These are phyloP conservation scores for Colletotrichum chrysophilum DNA, from an alignment of 2,329 filamentous ascomycete genomes.

Conservation along the genomic window DNA sequence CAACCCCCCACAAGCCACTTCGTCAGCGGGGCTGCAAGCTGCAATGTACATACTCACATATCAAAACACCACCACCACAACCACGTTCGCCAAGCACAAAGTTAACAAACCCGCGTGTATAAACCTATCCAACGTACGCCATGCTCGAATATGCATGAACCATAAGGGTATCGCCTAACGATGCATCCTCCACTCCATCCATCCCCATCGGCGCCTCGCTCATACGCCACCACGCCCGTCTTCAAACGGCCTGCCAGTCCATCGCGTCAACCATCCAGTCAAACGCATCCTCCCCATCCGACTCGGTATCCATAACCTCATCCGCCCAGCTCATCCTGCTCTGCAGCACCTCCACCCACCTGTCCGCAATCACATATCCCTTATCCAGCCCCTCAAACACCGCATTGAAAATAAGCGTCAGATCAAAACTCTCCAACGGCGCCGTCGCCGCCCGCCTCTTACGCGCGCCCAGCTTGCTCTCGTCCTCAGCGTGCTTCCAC, in stretches of 20 bases:
- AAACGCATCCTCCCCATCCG: slow-evolving; percentile 50
- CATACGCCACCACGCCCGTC: not conserved
- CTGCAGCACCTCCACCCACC: slow-evolving; percentile 38
- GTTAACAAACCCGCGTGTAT: not conserved
- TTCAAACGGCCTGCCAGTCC: slow-evolving; percentile 55
- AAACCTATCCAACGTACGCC: not conserved
- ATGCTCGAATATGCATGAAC: not conserved
- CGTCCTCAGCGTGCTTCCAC: slow-evolving; percentile 72
- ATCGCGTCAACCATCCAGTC: slow-evolving; percentile 65
- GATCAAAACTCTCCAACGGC: slow-evolving; percentile 63
- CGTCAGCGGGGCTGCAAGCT: not conserved
- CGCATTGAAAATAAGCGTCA: slow-evolving; percentile 62
- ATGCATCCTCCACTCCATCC: not conserved
- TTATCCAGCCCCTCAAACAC: slow-evolving; percentile 65
- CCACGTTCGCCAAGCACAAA: fast-evolving
- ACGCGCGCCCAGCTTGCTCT: not conserved
- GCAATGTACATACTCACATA: not conserved
- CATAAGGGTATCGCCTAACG: slow-evolving; percentile 14
- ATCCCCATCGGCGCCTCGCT: not conserved
- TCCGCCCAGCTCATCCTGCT: slow-evolving; percentile 20
- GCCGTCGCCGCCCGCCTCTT: slow-evolving; percentile 30
- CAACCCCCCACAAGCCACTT: not conserved
- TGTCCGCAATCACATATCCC: slow-evolving; percentile 57
- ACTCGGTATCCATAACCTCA: slow-evolving; percentile 15
- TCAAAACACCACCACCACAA: fast-evolving